These are phyloP conservation scores for Wickerhamiella vanderwaltii DNA, from an alignment of 805 yeast genomes.

Conservation along the genomic window DNA sequence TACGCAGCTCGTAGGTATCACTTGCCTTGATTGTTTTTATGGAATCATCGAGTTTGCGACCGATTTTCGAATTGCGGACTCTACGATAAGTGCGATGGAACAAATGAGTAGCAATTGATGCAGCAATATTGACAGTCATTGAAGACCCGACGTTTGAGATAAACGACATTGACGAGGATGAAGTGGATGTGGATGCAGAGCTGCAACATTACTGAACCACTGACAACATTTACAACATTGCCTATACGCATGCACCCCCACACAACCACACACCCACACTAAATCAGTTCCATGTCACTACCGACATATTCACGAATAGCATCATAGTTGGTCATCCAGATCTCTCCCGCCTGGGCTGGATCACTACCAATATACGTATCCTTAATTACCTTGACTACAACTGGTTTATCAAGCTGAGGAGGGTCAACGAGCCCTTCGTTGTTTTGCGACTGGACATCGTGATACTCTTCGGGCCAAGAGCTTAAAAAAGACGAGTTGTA, in stretches of 20 bases:
- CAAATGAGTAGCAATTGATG: not conserved
- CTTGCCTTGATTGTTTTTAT: too few species aligned
- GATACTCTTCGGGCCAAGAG: slow-evolving; percentile 55
- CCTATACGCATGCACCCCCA: too few species aligned
- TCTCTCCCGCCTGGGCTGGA: slow-evolving; percentile 47
- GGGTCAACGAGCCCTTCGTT: slow-evolving; percentile 58
- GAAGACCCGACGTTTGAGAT: not conserved
- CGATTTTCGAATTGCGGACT: not conserved
- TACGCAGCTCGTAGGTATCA: too few species aligned
- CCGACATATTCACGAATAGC: slow-evolving; percentile 27
- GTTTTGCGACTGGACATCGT: slow-evolving; percentile 61
- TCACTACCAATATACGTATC: slow-evolving; percentile 33
- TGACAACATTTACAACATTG: too few species aligned
- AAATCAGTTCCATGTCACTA: slow-evolving; percentile 17
- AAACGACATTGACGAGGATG: too few species aligned
- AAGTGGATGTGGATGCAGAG: too few species aligned
- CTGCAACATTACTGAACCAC: too few species aligned
- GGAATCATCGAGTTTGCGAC: too few species aligned
- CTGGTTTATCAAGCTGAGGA: slow-evolving; percentile 69
- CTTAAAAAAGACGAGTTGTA: slow-evolving; percentile 56
- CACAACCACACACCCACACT: too few species aligned
- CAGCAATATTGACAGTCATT: not conserved
- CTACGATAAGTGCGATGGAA: not conserved
- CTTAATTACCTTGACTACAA: slow-evolving; percentile 49
- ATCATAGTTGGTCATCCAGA: slow-evolving; percentile 63